Conservation (phyloP, 2,329 filamentous ascomycete species). For the Neophaeococcomyces mojaviensis region DNA sequence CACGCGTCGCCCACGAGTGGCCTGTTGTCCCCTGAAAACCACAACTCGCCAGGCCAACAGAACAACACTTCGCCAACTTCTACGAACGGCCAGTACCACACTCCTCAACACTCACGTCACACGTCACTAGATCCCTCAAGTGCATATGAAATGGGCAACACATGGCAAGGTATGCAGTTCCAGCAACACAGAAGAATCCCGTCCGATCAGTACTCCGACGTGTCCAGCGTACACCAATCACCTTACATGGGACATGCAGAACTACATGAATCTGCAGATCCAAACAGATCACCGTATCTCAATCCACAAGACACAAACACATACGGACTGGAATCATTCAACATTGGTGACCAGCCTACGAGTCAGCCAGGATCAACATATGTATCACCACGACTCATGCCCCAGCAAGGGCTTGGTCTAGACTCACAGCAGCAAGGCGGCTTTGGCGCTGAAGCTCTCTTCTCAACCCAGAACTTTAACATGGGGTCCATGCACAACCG, state of each 20-base stretch:
- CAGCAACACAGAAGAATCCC: conserved; percentile 74
- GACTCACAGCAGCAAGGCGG: conserved; percentile 5
- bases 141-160: conserved; percentile 39
- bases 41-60: conserved; percentile 44
- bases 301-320: conserved; percentile 68
- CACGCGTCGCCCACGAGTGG: conserved; percentile 46
- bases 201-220: conserved; percentile 81
- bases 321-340: conserved; percentile 70
- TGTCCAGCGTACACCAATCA: conserved; percentile 76
- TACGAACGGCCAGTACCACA: conserved; percentile 45
- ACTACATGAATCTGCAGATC: conserved; percentile 65
- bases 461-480: conserved; percentile 54
- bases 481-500: conserved; percentile 47
- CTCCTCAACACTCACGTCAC: conserved; percentile 51
- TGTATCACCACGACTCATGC: conserved; percentile 55
- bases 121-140: conserved; percentile 54
- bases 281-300: conserved; percentile 71
- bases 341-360: conserved; percentile 52
- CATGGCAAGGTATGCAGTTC: conserved; percentile 58
- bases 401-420: conserved; percentile 42
- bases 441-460: conserved; percentile 45
- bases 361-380: conserved; percentile 65
- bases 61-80: conserved; percentile 45
- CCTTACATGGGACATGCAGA: conserved; percentile 74
- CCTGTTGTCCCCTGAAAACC: conserved; percentile 47